Evolutionary conservation across 805 yeast genomes (phyloP).

Genomic region (Saturnispora diversa): DNA sequence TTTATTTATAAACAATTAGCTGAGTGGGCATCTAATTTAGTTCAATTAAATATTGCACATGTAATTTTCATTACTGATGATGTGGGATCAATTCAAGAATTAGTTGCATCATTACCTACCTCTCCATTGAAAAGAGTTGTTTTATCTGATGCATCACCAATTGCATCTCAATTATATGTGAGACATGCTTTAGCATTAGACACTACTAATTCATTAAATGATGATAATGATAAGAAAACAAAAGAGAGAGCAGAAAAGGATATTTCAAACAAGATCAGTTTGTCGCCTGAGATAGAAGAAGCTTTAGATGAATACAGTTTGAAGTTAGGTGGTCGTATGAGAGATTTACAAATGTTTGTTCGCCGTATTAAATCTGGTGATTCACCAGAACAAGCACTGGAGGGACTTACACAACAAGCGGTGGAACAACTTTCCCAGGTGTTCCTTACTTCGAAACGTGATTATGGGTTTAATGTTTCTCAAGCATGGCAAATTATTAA

Average conservation of each 20-base stretch:
- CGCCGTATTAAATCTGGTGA: slow-evolving; percentile 89
- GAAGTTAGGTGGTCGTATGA: slow-evolving; percentile 91
- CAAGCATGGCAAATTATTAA: slow-evolving; percentile 86
- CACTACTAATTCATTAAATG: slow-evolving; percentile 13
- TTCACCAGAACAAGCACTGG: slow-evolving; percentile 62
- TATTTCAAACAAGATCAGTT: too few species aligned
- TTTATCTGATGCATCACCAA: slow-evolving; percentile 72
- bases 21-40: slow-evolving; percentile 80
- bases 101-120: slow-evolving; percentile 71
- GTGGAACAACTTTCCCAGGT: slow-evolving; percentile 83
- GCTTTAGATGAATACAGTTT: slow-evolving; percentile 50
- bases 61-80: slow-evolving; percentile 85
- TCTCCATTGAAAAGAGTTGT: slow-evolving; percentile 72
- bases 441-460: slow-evolving; percentile 39
- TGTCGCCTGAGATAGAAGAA: slow-evolving; percentile 16
- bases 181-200: slow-evolving; percentile 49
- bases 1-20: slow-evolving; percentile 68
- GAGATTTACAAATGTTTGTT: slow-evolving; percentile 83
- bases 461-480: slow-evolving; percentile 52
- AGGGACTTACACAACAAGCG: slow-evolving; percentile 75
- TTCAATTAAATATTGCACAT: slow-evolving; percentile 76
- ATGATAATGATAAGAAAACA: slow-evolving; percentile 22
- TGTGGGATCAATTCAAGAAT: slow-evolving; percentile 60
- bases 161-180: slow-evolving; percentile 65
- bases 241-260: too few species aligned